Conservation (phyloP, 176 grass and related monocot species). For the Oropetium thomaeum region DNA sequence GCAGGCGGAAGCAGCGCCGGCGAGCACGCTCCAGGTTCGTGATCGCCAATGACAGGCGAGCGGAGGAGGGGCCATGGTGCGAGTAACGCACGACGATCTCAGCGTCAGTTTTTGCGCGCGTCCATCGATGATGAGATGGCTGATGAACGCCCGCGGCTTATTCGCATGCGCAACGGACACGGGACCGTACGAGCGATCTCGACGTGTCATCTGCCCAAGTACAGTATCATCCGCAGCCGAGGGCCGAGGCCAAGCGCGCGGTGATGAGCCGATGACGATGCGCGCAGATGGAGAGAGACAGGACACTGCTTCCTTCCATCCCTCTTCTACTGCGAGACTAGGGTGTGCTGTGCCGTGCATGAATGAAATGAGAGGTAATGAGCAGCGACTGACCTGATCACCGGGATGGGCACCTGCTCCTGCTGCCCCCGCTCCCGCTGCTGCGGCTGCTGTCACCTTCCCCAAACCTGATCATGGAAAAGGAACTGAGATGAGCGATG, state of each 20-base stretch:
- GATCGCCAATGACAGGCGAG: too few relatives aligned
- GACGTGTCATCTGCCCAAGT: not conserved
- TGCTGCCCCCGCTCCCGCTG: too few relatives aligned
- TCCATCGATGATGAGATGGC: not conserved
- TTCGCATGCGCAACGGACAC: not conserved
- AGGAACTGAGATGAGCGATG: constrained; percentile 3
- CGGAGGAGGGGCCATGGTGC: not conserved
- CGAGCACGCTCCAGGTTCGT: too few relatives aligned
- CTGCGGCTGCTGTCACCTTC: not conserved
- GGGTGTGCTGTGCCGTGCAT: too few relatives aligned
- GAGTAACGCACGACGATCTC: not conserved
- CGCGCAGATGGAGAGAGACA: not conserved
- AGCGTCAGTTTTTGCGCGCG: not conserved
- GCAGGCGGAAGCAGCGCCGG: not conserved
- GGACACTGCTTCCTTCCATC: too few relatives aligned
- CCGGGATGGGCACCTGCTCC: constrained; percentile 10
- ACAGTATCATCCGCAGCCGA: not conserved
- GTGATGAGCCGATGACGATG: not conserved
- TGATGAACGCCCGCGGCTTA: not conserved
- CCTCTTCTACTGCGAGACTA: not conserved
- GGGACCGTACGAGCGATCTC: not conserved
- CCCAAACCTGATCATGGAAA: constrained; percentile 28
- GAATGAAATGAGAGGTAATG: not conserved
- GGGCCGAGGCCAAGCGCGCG: not conserved
- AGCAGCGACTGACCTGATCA: not conserved